Conservation (phyloP, 2,329 filamentous ascomycete species). For the Penicillium sumatraense region DNA sequence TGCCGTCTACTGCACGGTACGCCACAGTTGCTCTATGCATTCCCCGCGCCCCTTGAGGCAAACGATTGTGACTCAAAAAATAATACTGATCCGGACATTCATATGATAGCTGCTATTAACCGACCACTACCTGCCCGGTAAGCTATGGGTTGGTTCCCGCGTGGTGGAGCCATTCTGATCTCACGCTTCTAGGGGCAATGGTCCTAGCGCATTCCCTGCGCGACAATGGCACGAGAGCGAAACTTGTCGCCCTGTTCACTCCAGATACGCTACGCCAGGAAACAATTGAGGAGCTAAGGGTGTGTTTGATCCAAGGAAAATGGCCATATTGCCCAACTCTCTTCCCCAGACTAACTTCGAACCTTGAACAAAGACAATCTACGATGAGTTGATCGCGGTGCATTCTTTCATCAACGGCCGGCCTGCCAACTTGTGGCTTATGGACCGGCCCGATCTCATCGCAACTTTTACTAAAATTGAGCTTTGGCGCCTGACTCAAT, state of each 20-base stretch:
- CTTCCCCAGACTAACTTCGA: constrained; percentile 17
- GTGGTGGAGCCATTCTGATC: constrained; percentile 2
- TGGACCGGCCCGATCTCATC: constrained; percentile 87
- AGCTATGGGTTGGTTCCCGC: constrained; percentile 28
- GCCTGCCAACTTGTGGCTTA: constrained; percentile 83
- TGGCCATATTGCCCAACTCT: background rate
- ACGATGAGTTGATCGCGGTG: constrained; percentile 87
- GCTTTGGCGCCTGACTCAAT: constrained; percentile 89
- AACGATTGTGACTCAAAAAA: background rate
- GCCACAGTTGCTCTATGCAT: no score
- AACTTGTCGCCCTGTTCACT: constrained; percentile 82
- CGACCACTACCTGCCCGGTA: constrained; percentile 92
- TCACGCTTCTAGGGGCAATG: constrained; percentile 69
- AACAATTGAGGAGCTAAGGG: constrained; percentile 79
- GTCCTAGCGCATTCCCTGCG: constrained; percentile 93
- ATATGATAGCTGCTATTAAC: constrained; percentile 78
- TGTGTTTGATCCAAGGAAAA: constrained; percentile 35
- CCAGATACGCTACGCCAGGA: constrained; percentile 75
- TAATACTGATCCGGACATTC: constrained; percentile 10
- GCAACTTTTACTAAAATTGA: constrained; percentile 97
- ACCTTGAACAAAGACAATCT: constrained; percentile 68
- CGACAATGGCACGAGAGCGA: constrained; percentile 85
- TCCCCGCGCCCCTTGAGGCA: constrained; percentile 4
- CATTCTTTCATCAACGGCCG: constrained; percentile 75
- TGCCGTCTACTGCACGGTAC: constrained; percentile 70